A percentile compares a stretch with the other conserved stretches of the same genome.
Conservation (phyloP, 257 asterid genomes). For the Nicotiana undulata region DNA sequence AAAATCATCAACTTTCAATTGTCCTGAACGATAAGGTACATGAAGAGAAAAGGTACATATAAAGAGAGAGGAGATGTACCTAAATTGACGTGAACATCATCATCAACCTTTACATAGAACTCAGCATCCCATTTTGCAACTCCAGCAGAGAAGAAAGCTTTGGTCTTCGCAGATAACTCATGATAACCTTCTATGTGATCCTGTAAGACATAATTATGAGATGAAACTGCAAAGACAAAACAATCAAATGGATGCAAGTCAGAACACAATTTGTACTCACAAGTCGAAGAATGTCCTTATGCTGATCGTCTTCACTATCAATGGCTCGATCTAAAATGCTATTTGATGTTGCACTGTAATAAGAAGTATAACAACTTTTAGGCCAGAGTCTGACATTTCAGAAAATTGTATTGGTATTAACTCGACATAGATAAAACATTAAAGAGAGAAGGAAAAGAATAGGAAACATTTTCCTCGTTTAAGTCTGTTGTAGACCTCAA, state of each 20-base stretch:
- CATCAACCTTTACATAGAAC: slow-evolving; percentile 68
- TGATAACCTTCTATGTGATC: slow-evolving; percentile 80
- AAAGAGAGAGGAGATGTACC: slow-evolving; percentile 25
- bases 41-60: background rate
- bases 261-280: slow-evolving; percentile 21
- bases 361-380: background rate
- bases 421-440: background rate
- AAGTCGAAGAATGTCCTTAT: slow-evolving; percentile 59
- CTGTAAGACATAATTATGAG: slow-evolving; percentile 19
- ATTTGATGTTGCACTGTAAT: slow-evolving; percentile 52
- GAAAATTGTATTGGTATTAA: background rate
- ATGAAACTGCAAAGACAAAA: background rate
- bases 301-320: slow-evolving; percentile 57
- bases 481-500: background rate
- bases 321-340: slow-evolving; percentile 74
- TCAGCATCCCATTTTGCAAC: slow-evolving; percentile 77
- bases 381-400: background rate
- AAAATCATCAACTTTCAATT: background rate
- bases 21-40: background rate
- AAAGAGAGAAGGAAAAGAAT: background rate
- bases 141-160: slow-evolving; percentile 63
- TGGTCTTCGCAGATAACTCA: slow-evolving; percentile 74
- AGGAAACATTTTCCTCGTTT: background rate
- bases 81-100: slow-evolving; percentile 79
- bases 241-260: background rate